Percentiles rank a stretch among this genome's conserved stretches.
Evolutionary conservation across 768 basidiomycete species (phyloP).

Genomic region (Boletus rex-veris): DNA sequence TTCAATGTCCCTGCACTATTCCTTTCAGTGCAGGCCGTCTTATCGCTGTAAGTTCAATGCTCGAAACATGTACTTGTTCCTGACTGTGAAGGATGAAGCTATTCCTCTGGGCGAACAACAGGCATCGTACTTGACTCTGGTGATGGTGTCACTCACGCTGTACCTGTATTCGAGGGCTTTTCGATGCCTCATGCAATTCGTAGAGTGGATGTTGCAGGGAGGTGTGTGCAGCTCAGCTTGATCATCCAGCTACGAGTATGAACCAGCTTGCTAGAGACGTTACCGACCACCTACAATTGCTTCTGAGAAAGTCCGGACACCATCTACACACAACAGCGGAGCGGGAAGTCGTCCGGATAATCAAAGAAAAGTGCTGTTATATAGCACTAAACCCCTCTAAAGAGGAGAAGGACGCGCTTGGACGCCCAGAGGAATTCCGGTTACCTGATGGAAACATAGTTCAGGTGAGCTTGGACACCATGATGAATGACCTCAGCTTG

Average conservation of each 20-base stretch:
- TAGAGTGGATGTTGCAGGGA: conserved; percentile 92
- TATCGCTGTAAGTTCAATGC: conserved; percentile 76
- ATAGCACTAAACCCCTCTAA: conserved; percentile 88
- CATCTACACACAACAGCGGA: conserved; percentile 97
- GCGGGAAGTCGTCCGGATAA: conserved; percentile 92
- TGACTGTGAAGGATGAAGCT: conserved; percentile 48
- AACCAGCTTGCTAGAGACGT: conserved; percentile 64
- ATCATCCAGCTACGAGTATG: not conserved
- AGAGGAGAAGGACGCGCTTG: conserved; percentile 87
- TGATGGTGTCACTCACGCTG: conserved; percentile 97
- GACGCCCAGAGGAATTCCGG: conserved; percentile 82
- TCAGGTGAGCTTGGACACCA: conserved; percentile 52
- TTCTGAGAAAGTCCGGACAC: conserved; percentile 91
- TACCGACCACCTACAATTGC: conserved; percentile 91
- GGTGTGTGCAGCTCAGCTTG: conserved; percentile 44
- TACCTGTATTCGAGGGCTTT: conserved; percentile 98
- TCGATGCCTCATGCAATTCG: conserved; percentile 98
- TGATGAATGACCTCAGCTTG: conserved; percentile 11
- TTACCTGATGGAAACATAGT: conserved; percentile 94
- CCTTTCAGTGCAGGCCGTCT: conserved; percentile 94
- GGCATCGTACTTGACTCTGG: conserved; percentile 99
- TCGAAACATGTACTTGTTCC: not conserved
- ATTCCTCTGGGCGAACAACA: conserved; percentile 96
- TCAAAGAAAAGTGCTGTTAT: conserved; percentile 99
- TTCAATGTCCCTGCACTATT: conserved; percentile 99